Evolutionary conservation across 1,284 basidiomycete species (phyloP), one percentile per base, ranked within the genome.

Genomic region (Leccinum subrobustum): DNA sequence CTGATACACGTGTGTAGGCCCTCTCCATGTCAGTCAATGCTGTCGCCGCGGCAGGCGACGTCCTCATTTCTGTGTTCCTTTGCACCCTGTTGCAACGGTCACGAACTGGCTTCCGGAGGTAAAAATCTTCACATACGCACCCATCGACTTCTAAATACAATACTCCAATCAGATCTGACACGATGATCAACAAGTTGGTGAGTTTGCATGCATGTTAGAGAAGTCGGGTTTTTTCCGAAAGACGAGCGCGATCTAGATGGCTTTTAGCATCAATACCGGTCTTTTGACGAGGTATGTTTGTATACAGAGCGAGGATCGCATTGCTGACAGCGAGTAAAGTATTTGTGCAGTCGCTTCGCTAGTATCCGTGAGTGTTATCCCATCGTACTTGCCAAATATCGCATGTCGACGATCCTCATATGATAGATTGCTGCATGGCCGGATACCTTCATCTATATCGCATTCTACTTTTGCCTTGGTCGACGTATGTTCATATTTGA

Each of bases 11-110:
- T 8, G 1, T n/a, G 3, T 23, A 71, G 72, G 66, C 65, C 18
- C 75, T 87, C 14, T 85, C 85, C 0, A 82, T 86, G 65, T 65
- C 78, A 16, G 79, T 87, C 56, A 88, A 87, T 63, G 80, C 79
- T 0, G 74, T 86, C n/a, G 83, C 84, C 0, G 86, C 83, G 0
- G 83, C 78, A 3, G 80, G 82, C 2, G 86, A 88, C 60, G 78
- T 87, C 16, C 70, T 85, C 31, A 88, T 88, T 56, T 82, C 86
- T 1, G 68, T 65, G 0, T 74, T 77, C 27, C 77, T 88, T 31
- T 85, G 82, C 64, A 72, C 64, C 0, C 71, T 87, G 55, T 76
- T 88, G 25, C 81, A 83, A 63, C 71, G 70, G 18, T 85, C 83
- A 1, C 77, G 84, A 29, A 87, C 85, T 11, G 84, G 85, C 9